Evolutionary conservation across 176 grass and related monocot species (phyloP), one percentile per base, ranked within the genome.

Genomic region (Avena atlantica): DNA sequence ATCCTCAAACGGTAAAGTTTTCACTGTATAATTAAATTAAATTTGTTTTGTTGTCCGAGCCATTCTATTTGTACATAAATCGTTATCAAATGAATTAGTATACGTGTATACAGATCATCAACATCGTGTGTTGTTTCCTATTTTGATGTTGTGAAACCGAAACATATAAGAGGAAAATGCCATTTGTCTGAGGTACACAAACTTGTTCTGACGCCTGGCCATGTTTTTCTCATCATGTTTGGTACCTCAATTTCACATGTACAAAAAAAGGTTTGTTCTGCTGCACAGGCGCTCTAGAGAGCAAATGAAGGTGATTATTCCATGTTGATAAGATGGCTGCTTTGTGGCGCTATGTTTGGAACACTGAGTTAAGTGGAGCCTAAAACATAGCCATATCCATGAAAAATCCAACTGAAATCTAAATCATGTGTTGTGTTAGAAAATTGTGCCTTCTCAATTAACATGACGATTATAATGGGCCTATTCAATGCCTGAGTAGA

Each of bases 401-500:
- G 31, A 34, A 34, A 34, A 34, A 34, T 34, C 90, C 93, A 98
- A 58, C 31, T 89, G 78, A 98, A 95, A n/a, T 94, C 88, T 80
- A 94, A 87, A 86, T 53, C 84, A 84, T 92, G 74, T 66, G 91
- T 98, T 84, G 93, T 89, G 70, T 86, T 82, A 61, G 89, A 92
- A 90, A 88, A 98, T 1, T 95, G 88, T 71, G 16, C 37, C 76
- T 98, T 98, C 74, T 89, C 86, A 88, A 98, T 89, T 93, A 95
- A 77, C 57, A 67, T 62, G 69, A 76, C 1, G 2, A 84, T 85
- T 78, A 92, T 19, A 72, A 89, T 37, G 13, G 2, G 81, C 40
- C 19, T 58, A 48, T 91, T 67, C 19, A 60, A 20, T 60, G 20
- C 2, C 57, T 34, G 9, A 1, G 80, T 52, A 17, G 61, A 34